Evolutionary conservation across 306 rosid genomes (phyloP).

Genomic region (Cucurbita moschata): DNA sequence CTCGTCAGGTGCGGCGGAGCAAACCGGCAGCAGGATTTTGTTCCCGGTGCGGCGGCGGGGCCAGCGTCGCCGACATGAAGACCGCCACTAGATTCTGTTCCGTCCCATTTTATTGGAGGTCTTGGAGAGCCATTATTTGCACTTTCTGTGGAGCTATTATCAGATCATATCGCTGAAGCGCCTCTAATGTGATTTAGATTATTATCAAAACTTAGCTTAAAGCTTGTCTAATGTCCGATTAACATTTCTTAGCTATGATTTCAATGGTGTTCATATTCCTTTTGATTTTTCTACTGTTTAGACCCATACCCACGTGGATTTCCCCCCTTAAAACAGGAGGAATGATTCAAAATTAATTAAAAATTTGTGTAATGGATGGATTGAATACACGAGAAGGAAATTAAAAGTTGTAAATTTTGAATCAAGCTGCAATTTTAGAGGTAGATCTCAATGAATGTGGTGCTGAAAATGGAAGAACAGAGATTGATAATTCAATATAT

Average conservation of each 20-base stretch:
- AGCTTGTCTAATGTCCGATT: no score
- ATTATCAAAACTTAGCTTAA: no score
- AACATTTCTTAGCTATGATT: background rate
- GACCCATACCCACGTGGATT: background rate
- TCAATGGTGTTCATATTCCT: background rate
- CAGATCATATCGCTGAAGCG: slow-evolving; percentile 28
- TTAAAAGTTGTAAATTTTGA: no score
- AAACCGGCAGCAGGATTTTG: slow-evolving; percentile 83
- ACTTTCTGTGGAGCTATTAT: slow-evolving; percentile 68
- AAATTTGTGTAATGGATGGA: no score
- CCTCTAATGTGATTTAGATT: no score
- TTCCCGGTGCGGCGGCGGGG: slow-evolving; percentile 82
- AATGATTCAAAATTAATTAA: background rate
- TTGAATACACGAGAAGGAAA: no score
- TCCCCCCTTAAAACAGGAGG: background rate
- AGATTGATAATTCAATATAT: background rate
- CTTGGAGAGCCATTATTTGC: slow-evolving; percentile 64
- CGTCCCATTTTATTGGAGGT: slow-evolving; percentile 72
- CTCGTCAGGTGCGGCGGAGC: slow-evolving; percentile 40
- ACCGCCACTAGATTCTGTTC: slow-evolving; percentile 70
- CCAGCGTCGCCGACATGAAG: slow-evolving; percentile 80
- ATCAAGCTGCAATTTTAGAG: no score
- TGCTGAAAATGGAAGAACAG: background rate
- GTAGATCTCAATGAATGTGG: background rate
- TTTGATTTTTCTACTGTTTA: background rate